Evolutionary conservation across 305 asterid species (phyloP), one percentile per base, ranked within the genome.

Genomic region (Rubia tinctorum): DNA sequence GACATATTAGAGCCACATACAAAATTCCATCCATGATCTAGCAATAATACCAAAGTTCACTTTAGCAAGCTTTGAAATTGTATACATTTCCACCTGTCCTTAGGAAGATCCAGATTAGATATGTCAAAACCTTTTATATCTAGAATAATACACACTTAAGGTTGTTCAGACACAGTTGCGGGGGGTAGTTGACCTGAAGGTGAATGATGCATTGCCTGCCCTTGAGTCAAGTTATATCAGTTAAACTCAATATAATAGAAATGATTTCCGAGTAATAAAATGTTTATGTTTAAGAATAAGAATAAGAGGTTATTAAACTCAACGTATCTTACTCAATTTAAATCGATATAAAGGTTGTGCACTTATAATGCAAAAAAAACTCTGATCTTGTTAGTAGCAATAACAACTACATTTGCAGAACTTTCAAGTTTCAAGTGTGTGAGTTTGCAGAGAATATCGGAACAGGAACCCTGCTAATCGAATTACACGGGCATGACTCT

Each of bases 401-500:
- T 27, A 27, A 27, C 30, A 1, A 27, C 30, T 27, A 2, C 30
- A 27, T 27, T 27, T 2, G 30, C 30, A 27, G 30, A 27, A 27
- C 30, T 2, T 78, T 1, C 30, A 27, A 27, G 30, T 27, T 27
- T 77, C 79, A 70, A 78, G 73, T 45, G 75, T 30, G 69, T 72
- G 75, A 67, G 40, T 42, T 64, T 23, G 77, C 75, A 43, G 69
- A 70, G 76, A 64, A 77, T 66, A 69, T 61, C 58, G 51, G 45
- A 42, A 43, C 55, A 66, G 78, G 71, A 80, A 73, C 75, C 78
- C 76, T 27, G 71, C 78, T 71, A 77, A 76, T 74, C 84, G 81
- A 51, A 67, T 75, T 77, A 79, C 78, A 79, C 78, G 66, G 79
- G 73, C 51, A 67, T 59, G 78, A 79, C 76, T 77, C 82, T 77